Conservation (phyloP, 805 yeast species). For the Yamadazyma philogaea region DNA sequence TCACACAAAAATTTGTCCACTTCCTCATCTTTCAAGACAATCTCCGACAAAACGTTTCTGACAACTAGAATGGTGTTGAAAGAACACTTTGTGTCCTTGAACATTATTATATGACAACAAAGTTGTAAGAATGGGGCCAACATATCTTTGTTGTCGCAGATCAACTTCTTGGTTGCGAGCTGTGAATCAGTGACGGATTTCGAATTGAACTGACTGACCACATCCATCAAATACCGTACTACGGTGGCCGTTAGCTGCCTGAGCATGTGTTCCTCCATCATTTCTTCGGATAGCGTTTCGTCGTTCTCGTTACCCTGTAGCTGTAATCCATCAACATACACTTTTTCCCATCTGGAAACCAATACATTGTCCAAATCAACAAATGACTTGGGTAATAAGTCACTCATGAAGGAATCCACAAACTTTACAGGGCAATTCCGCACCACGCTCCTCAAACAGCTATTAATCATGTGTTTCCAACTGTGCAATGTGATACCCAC, state of each 20-base stretch:
- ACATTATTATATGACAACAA: constrained; percentile 70
- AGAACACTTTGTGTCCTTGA: constrained; percentile 89
- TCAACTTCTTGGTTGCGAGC: constrained; percentile 59
- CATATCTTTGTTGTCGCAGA: constrained; percentile 60
- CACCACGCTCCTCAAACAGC: constrained; percentile 80
- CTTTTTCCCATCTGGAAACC: constrained; percentile 71
- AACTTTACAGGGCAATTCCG: constrained; percentile 80
- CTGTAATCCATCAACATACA: constrained; percentile 55
- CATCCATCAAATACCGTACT: constrained; percentile 80
- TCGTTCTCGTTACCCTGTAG: constrained; percentile 64
- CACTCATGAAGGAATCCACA: constrained; percentile 67
- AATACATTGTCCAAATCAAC: constrained; percentile 70
- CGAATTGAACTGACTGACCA: constrained; percentile 74
- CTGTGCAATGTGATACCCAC: constrained; percentile 90
- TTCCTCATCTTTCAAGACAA: constrained; percentile 65
- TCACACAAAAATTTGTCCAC: constrained; percentile 70
- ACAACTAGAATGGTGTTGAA: constrained; percentile 84
- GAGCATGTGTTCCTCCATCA: constrained; percentile 94
- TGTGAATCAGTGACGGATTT: constrained; percentile 56
- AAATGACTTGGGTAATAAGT: constrained; percentile 74
- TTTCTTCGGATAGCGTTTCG: constrained; percentile 88
- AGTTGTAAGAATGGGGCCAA: constrained; percentile 77
- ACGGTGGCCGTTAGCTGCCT: constrained; percentile 92
- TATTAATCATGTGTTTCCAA: constrained; percentile 94
- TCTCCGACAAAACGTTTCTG: constrained; percentile 66